Evolutionary conservation across 352 stramenopile genomes (phyloP), one percentile per base, ranked within the genome.

Genomic region (Phytophthora europaea): DNA sequence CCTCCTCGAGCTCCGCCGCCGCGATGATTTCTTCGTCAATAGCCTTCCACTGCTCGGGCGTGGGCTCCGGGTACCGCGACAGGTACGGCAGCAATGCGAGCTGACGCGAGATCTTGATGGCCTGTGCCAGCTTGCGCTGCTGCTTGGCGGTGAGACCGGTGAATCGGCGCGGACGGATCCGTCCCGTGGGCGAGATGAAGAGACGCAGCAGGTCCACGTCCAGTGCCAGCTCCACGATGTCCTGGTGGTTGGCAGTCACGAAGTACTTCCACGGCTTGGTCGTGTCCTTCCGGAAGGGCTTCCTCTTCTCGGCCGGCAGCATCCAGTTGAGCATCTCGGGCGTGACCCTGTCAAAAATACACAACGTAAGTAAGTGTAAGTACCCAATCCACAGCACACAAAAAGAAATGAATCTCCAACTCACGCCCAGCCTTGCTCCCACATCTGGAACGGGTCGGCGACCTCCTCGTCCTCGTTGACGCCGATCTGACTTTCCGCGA

Each of bases 321-420:
- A 95, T 95, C 88, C 88, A 95, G 75, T 95, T 95, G 48, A 94
- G 83, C 86, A 94, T 94, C 65, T 94, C 88, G 1, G 88, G 88
- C 15, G 79, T 61, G 28, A 85, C 72, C 20, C 78, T 85, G 61
- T 36, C 38, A 34, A 34, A 63, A 40, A 51, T 0, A 31, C 26
- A 31, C 26, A 31, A 31, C 26, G 26, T 4, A 2, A 31, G 26
- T 31, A 31, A 28, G 23, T 28, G 23, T 31, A 31, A 31, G 26
- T 31, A 2, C 26, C 26, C 26, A 31, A 31, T 6, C 26, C 26
- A 31, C 26, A 31, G 26, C 26, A 31, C 26, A 31, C 26, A 31
- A 31, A 0, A 31, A 31, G 26, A 31, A 31, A 31, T 31, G 26
- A 31, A 31, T 31, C 36, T 20, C 9, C 7, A 64, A 83, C 79